Conservation (phyloP, 768 basidiomycete species). For the Suillus subluteus region DNA sequence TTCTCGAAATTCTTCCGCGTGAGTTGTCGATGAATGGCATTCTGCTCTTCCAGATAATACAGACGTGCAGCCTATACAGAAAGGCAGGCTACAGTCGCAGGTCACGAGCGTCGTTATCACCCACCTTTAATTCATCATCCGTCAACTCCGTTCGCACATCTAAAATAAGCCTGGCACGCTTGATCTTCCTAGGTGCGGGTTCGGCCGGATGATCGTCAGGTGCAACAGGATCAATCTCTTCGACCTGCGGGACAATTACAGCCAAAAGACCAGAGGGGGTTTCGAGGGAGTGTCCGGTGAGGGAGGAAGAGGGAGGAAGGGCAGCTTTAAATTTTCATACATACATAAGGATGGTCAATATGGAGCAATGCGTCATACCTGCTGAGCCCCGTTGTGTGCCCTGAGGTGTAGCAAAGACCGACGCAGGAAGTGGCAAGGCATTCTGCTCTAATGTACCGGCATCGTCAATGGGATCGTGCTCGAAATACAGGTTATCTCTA, state of each 20-base stretch:
- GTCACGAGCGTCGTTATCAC: conserved; percentile 7
- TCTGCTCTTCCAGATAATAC: conserved; percentile 69
- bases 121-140: conserved; percentile 78
- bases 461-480: neutral
- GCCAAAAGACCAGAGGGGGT: neutral
- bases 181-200: conserved; percentile 43
- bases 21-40: conserved; percentile 51
- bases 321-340: conserved; percentile 9
- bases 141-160: conserved; percentile 81
- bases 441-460: conserved; percentile 1
- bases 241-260: neutral
- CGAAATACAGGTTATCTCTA: conserved; percentile 9
- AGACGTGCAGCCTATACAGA: conserved; percentile 56
- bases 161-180: conserved; percentile 56
- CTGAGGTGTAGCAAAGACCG: conserved; percentile 1
- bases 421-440: neutral
- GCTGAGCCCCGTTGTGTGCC: neutral
- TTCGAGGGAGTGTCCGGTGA: conserved; percentile 14
- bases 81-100: conserved; percentile 7
- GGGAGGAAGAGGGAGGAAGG: conserved; percentile 10
- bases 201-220: neutral
- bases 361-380: neutral
- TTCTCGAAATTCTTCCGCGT: conserved; percentile 59
- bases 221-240: neutral
- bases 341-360: neutral